Base-by-base conservation (phyloP, 768 basidiomycete species). In the Panaeolus papilionaceus region DNA sequence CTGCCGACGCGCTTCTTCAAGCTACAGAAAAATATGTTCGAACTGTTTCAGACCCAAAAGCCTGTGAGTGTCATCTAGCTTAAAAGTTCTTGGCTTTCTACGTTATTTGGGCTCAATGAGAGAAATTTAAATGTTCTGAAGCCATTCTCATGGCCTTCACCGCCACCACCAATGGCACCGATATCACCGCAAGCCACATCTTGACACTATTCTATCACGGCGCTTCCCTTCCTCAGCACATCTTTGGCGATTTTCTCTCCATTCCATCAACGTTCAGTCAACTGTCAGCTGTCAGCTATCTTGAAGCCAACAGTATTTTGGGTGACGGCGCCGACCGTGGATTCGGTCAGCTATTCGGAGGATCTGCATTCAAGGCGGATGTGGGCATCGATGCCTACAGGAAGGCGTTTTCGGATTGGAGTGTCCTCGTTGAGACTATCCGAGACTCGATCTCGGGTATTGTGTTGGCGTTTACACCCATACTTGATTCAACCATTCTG, bases 161-260 rank as follows among this genome's bases (percentile, higher is more conserved):
- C 18, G 73, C 75, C 63, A 66, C 71, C 7, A 63, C 75, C 44
- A 73, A 68, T 10, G 75, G 71, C n/a, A 74, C 66, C 33, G 71
- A 66, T 1, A 70, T 76, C 23, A 66, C 68, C 6, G 68, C 74
- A 3, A 64, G 75, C 44, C 77, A 80, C 65, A 70, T 77, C 10
- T 62, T 77, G 42, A 72, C 71, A 12, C 73, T 77, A 40, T 82
- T 81, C 68, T 83, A 82, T 71, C 76, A 77, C 61, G 82, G 82
- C 12, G 69, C 78, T 1, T 72, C 73, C 1, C 76, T 80, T 12
- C 80, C 80, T 3, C 61, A 66, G 8, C 70, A 72, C 12, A 76
- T 79, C 23, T 84, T 80, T 67, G 77, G 78, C 3, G 79, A 82
- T 45, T 80, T 84, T 68, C 74, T 82, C 28, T 71, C 78, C n/a